These are phyloP conservation scores for Singerocomus rubriflavus DNA, from an alignment of 1,284 basidiomycete genomes.

Conservation along the genomic window DNA sequence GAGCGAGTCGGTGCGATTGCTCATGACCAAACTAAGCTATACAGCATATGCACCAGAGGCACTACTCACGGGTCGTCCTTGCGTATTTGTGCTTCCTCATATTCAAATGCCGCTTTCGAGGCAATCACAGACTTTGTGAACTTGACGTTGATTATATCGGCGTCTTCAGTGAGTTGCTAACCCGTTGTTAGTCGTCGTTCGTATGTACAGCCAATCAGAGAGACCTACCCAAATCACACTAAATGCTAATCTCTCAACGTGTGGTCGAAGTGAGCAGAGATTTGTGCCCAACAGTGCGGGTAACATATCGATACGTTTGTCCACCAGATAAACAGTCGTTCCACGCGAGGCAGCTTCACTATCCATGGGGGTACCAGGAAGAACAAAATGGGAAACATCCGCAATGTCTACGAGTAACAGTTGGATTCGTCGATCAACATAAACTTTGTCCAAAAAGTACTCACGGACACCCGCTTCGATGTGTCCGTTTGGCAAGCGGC, in stretches of 20 bases:
- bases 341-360: conserved; percentile 92
- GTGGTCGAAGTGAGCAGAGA: conserved; percentile 89
- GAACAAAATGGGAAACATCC: conserved; percentile 97
- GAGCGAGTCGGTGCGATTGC: conserved; percentile 78
- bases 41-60: background rate
- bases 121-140: conserved; percentile 98
- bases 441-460: conserved; percentile 36
- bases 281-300: conserved; percentile 95
- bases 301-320: conserved; percentile 99
- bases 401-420: conserved; percentile 74
- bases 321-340: conserved; percentile 97
- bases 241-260: conserved; percentile 95
- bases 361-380: conserved; percentile 95
- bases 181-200: background rate
- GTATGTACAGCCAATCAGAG: background rate
- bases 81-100: conserved; percentile 92
- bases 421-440: background rate
- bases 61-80: conserved; percentile 84
- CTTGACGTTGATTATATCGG: conserved; percentile 86
- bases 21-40: conserved; percentile 28
- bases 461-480: conserved; percentile 97
- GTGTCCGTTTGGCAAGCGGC: conserved; percentile 86
- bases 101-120: conserved; percentile 96
- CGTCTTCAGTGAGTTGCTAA: conserved; percentile 83
- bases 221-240: conserved; percentile 89